A percentile compares a stretch with the other conserved stretches of the same genome.
Conservation (phyloP, 2,329 filamentous ascomycete species). For the Xylaria digitata region DNA sequence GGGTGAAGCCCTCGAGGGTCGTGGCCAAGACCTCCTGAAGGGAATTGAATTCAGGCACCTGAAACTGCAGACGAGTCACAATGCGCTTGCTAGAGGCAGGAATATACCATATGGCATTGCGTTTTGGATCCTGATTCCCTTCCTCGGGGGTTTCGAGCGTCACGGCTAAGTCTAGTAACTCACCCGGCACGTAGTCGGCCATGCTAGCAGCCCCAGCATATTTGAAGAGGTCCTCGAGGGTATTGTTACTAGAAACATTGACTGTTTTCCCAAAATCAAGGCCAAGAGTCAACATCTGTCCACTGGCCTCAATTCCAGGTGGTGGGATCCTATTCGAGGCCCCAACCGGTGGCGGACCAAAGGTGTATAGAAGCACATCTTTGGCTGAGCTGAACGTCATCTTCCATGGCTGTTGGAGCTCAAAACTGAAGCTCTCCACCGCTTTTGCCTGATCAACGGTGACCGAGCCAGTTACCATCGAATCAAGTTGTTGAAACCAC, state of each 20-base stretch:
- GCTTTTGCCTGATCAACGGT: conserved; percentile 1
- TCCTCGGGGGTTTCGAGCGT: not conserved
- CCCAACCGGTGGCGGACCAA: conserved; percentile 17
- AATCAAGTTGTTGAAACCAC: conserved; percentile 23
- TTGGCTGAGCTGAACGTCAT: conserved; percentile 29
- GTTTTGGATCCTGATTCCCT: not conserved
- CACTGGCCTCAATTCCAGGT: conserved; percentile 21
- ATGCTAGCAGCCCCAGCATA: not conserved
- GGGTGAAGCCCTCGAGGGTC: not conserved
- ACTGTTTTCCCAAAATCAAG: not conserved
- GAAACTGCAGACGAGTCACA: conserved; percentile 7
- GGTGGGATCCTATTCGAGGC: conserved; percentile 18
- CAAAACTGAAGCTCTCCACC: conserved; percentile 20
- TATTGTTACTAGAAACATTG: not conserved
- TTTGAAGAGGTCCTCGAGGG: not conserved
- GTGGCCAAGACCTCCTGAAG: not conserved
- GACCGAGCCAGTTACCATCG: conserved; percentile 13
- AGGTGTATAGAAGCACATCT: conserved; percentile 24
- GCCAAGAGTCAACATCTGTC: conserved; percentile 19
- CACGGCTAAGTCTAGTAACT: not conserved
- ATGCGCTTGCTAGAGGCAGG: not conserved
- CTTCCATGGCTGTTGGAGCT: conserved; percentile 26
- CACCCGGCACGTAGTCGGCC: not conserved
- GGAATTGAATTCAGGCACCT: not conserved
- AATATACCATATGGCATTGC: conserved; percentile 7